Conservation (phyloP, 164 flowering plant genomes). For the Malania oleifera region DNA sequence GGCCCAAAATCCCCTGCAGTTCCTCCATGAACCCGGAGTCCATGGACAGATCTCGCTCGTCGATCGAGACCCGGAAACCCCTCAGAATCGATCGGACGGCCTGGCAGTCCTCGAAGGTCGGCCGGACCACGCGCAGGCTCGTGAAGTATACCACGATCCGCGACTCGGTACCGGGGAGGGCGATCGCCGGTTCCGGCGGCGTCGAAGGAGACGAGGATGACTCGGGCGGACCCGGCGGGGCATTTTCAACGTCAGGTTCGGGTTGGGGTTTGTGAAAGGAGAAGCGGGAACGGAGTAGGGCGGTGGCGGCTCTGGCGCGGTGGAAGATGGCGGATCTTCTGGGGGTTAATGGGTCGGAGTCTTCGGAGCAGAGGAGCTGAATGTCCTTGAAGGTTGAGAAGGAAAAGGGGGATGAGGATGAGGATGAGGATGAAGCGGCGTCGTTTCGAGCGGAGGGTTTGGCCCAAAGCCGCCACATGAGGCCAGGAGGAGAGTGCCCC, state of each 20-base stretch:
- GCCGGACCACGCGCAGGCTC: slow-evolving; percentile 53
- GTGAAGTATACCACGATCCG: slow-evolving; percentile 56
- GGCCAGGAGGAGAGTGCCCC: no score
- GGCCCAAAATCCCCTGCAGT: slow-evolving; percentile 33
- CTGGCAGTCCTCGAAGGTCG: slow-evolving; percentile 59
- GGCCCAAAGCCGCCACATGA: slow-evolving; percentile 2
- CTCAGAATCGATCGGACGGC: slow-evolving; percentile 44
- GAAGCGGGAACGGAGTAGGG: slow-evolving; percentile 9
- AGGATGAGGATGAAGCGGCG: not conserved
- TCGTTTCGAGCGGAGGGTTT: not conserved
- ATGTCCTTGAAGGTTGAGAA: not conserved
- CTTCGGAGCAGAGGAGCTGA: not conserved
- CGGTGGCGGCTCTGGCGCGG: not conserved
- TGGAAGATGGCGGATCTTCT: not conserved
- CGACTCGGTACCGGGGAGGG: slow-evolving; percentile 36
- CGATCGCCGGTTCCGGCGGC: slow-evolving; percentile 7
- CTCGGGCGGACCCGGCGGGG: not conserved
- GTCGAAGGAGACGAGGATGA: not conserved
- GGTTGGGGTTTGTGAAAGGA: slow-evolving; percentile 6
- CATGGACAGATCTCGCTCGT: slow-evolving; percentile 71
- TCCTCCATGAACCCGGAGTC: slow-evolving; percentile 42
- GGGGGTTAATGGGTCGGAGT: not conserved
- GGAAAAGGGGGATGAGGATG: not conserved
- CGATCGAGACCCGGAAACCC: slow-evolving; percentile 39
- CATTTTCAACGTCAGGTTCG: not conserved